phyloP scores from a whole-genome alignment of 23 red algal species.

The Agarophyton chilense region DNA sequence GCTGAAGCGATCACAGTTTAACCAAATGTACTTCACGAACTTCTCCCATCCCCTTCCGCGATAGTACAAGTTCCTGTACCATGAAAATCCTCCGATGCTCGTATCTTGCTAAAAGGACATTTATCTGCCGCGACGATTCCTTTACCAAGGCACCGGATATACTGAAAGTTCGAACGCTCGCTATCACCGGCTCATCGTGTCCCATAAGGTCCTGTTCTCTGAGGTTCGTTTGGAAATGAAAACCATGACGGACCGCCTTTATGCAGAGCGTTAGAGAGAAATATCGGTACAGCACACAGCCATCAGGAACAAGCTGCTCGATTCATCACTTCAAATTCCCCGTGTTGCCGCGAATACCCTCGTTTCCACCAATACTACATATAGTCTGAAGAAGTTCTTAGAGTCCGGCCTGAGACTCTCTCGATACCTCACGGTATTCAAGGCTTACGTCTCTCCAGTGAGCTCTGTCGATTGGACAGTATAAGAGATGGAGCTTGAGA shows the following conservation, averaged over 20 bases:
- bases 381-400: too few species aligned
- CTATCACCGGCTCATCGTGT: too few species aligned
- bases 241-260: background rate
- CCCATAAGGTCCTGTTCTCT: too few species aligned
- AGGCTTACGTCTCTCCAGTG: too few species aligned
- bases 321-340: background rate
- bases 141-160: too few species aligned
- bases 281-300: background rate
- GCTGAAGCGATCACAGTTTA: background rate
- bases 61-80: slow-evolving; percentile 13
- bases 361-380: background rate
- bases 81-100: background rate
- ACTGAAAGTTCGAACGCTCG: too few species aligned
- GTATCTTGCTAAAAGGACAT: background rate
- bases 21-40: background rate
- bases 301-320: background rate
- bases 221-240: background rate
- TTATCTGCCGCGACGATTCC: background rate
- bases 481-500: too few species aligned
- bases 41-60: background rate
- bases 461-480: too few species aligned
- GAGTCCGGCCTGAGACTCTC: too few species aligned
- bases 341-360: background rate
- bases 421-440: too few species aligned
- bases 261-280: background rate